Percentiles rank a stretch among this genome's conserved stretches.
Evolutionary conservation across 371 early-diverging fungal genomes (phyloP).

Genomic region (Caulochytrium protostelioides): DNA sequence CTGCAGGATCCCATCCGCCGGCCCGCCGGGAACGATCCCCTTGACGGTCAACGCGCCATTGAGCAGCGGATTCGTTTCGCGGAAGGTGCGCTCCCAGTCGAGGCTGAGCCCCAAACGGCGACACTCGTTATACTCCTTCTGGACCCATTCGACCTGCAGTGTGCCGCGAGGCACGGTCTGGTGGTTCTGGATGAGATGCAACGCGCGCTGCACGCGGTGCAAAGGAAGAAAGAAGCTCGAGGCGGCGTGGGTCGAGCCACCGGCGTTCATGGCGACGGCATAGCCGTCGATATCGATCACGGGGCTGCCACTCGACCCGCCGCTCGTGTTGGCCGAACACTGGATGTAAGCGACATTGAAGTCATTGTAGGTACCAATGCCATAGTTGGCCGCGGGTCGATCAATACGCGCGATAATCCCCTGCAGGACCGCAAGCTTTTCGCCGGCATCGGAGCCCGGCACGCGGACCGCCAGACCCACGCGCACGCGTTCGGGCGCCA

Average conservation of each 20-base stretch:
- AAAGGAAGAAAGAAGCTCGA: constrained; percentile 43
- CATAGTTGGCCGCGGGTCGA: constrained; percentile 47
- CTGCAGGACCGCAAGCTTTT: constrained; percentile 51
- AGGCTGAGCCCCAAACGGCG: constrained; percentile 49
- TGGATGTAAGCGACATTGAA: constrained; percentile 56
- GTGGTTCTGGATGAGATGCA: constrained; percentile 36
- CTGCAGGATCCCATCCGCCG: constrained; percentile 1
- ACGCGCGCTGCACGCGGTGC: constrained; percentile 46
- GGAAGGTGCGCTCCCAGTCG: background rate
- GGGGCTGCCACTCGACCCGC: constrained; percentile 45
- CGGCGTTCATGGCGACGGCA: constrained; percentile 45
- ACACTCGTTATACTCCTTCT: constrained; percentile 46
- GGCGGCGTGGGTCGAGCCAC: constrained; percentile 30
- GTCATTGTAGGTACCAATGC: constrained; percentile 42
- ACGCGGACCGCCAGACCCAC: constrained; percentile 61
- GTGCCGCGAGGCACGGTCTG: constrained; percentile 49
- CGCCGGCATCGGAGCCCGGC: constrained; percentile 53
- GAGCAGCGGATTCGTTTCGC: background rate
- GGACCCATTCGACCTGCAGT: constrained; percentile 50
- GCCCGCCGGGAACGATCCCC: background rate
- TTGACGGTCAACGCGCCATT: background rate
- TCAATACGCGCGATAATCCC: constrained; percentile 56
- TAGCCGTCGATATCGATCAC: constrained; percentile 43
- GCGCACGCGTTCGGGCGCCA: constrained; percentile 44
- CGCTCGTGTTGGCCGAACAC: constrained; percentile 53